phyloP scores from a whole-genome alignment of 179 eudicot genomes.

The Heliamphora pulchella region DNA sequence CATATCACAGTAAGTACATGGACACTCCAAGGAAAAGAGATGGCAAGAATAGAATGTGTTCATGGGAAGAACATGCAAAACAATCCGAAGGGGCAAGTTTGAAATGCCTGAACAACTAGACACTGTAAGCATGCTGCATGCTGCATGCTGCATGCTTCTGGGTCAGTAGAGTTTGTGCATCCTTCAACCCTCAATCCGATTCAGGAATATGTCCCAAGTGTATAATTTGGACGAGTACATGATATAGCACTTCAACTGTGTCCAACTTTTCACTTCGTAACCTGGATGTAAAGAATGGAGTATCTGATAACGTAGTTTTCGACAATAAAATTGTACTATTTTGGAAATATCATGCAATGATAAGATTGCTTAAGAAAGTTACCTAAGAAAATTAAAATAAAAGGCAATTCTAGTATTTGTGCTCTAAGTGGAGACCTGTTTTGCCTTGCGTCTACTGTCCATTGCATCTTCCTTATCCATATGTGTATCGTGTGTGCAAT shows the following conservation, averaged over 20 bases:
- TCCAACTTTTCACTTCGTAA: too few relatives aligned
- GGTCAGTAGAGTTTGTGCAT: not conserved
- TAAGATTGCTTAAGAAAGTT: too few relatives aligned
- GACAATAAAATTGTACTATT: too few relatives aligned
- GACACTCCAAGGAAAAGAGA: not conserved
- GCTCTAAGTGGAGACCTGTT: not conserved
- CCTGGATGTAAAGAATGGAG: too few relatives aligned
- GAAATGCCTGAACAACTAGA: not conserved
- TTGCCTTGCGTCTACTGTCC: not conserved
- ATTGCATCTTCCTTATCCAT: not conserved
- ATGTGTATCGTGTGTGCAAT: not conserved
- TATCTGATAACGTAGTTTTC: too few relatives aligned
- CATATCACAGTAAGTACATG: not conserved
- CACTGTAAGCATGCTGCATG: too few relatives aligned
- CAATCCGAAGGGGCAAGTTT: not conserved
- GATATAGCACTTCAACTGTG: too few relatives aligned
- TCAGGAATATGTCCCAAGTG: not conserved
- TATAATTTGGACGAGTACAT: not conserved
- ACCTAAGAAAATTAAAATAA: too few relatives aligned
- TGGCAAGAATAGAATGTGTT: not conserved
- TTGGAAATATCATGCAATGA: too few relatives aligned
- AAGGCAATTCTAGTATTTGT: not conserved
- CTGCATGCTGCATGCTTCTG: too few relatives aligned
- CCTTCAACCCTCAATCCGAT: not conserved
- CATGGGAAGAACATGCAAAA: not conserved